A percentile compares a stretch with the other conserved stretches of the same genome.
Conservation (phyloP, 495 filamentous ascomycete species). For the Aspergillus leporis region DNA sequence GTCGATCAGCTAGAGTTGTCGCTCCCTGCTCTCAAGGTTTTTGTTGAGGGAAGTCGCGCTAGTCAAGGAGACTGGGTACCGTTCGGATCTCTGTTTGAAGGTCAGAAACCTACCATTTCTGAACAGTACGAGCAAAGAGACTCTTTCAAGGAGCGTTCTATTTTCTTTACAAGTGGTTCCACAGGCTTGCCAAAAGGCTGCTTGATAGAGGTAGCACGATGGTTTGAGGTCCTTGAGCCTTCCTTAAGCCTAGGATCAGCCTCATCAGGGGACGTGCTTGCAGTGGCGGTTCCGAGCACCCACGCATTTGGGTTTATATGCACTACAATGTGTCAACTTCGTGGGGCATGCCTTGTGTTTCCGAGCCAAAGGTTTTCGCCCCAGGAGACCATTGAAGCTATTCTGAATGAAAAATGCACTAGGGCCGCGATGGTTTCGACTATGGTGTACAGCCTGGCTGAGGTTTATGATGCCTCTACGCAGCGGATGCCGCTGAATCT, state of each 20-base stretch:
- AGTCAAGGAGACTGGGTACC: constrained; percentile 15
- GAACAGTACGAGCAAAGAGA: too few species aligned
- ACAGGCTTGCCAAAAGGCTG: constrained; percentile 44
- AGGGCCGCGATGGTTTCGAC: constrained; percentile 39
- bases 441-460: constrained; percentile 29
- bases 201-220: constrained; percentile 14
- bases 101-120: too few species aligned
- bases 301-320: constrained; percentile 39
- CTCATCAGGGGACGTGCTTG: constrained; percentile 24
- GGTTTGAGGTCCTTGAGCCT: neutral
- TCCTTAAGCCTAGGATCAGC: constrained; percentile 6
- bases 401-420: constrained; percentile 30
- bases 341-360: constrained; percentile 33
- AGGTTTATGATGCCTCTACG: constrained; percentile 11
- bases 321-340: constrained; percentile 26
- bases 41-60: constrained; percentile 19
- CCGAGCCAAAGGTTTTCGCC: constrained; percentile 32
- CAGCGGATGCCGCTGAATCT: constrained; percentile 26
- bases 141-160: constrained; percentile 4
- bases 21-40: constrained; percentile 11
- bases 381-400: constrained; percentile 26
- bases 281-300: constrained; percentile 34
- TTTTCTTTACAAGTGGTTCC: constrained; percentile 47
- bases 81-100: too few species aligned
- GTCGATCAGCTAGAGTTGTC: constrained; percentile 14